Conservation (phyloP, 805 yeast species). For the Barnettozyma siamensis region DNA sequence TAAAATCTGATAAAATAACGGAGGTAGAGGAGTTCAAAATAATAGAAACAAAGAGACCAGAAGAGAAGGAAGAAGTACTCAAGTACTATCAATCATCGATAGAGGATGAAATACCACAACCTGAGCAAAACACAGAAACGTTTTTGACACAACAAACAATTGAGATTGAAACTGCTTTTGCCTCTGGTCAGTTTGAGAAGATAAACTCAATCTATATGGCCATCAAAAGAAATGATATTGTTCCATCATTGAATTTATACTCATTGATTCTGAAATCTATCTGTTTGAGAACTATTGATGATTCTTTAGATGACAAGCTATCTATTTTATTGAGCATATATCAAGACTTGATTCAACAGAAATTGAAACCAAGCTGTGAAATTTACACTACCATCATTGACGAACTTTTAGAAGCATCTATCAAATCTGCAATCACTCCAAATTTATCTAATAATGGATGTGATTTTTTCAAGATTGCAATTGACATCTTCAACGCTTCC, state of each 20-base stretch:
- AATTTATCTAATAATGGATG: conserved; percentile 34
- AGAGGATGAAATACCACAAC: conserved; percentile 8
- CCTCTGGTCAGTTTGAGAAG: conserved; percentile 26
- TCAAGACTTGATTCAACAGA: conserved; percentile 54
- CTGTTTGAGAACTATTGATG: conserved; percentile 42
- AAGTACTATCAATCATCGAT: conserved; percentile 15
- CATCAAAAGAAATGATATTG: conserved; percentile 34
- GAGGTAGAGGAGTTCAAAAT: conserved; percentile 2
- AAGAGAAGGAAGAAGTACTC: conserved; percentile 4
- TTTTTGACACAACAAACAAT: conserved; percentile 27
- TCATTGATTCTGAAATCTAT: conserved; percentile 52
- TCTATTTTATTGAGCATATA: conserved; percentile 61
- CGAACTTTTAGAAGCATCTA: conserved; percentile 46
- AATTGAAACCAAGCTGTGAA: conserved; percentile 47
- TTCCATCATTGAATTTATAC: conserved; percentile 49
- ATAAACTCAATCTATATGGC: conserved; percentile 36
- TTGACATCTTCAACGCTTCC: conserved; percentile 40
- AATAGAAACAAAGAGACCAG: conserved; percentile 3
- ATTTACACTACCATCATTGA: conserved; percentile 50
- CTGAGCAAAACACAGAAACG: conserved; percentile 23
- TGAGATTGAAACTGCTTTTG: conserved; percentile 27
- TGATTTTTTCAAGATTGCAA: conserved; percentile 45
- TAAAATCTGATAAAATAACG: conserved; percentile 1
- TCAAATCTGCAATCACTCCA: conserved; percentile 32
- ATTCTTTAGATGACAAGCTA: conserved; percentile 52